phyloP scores from a whole-genome alignment of 768 basidiomycete genomes.

The Xerocomellus chrysenteron region DNA sequence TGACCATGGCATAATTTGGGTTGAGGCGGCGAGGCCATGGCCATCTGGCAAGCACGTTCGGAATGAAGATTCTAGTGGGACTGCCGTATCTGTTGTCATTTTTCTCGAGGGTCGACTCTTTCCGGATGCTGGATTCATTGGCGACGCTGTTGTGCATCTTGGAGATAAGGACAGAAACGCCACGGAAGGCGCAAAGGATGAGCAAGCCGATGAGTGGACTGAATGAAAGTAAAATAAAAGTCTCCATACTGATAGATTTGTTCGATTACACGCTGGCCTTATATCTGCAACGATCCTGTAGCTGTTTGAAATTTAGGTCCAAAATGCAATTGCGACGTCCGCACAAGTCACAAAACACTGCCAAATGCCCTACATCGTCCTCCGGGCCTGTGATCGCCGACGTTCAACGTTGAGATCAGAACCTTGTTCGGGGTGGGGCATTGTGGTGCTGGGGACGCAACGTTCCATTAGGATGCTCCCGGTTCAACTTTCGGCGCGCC shows the following conservation, averaged over 20 bases:
- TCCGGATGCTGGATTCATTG: not conserved
- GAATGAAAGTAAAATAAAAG: not conserved
- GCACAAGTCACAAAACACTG: not conserved
- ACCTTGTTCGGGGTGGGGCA: too few relatives aligned
- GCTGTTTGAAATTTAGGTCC: not conserved
- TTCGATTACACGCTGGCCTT: not conserved
- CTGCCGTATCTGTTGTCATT: too few relatives aligned
- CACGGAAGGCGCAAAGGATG: not conserved
- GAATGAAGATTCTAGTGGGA: conserved; percentile 6
- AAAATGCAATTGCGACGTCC: not conserved
- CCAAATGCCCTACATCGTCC: not conserved
- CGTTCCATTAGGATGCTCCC: too few relatives aligned
- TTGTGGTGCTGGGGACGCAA: too few relatives aligned
- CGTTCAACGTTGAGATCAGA: not conserved
- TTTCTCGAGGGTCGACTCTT: not conserved
- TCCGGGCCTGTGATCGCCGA: not conserved
- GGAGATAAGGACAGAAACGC: not conserved
- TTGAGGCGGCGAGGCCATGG: conserved; percentile 14
- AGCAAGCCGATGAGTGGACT: not conserved
- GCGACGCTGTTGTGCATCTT: not conserved
- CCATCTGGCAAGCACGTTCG: conserved; percentile 12
- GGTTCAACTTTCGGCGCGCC: too few relatives aligned
- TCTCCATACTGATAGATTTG: not conserved
- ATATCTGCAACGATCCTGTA: not conserved
- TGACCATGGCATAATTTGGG: not conserved